A percentile compares a stretch with the other conserved stretches of the same genome.
phyloP scores from a whole-genome alignment of 306 rosid species.

The Prinsepia uniflora region DNA sequence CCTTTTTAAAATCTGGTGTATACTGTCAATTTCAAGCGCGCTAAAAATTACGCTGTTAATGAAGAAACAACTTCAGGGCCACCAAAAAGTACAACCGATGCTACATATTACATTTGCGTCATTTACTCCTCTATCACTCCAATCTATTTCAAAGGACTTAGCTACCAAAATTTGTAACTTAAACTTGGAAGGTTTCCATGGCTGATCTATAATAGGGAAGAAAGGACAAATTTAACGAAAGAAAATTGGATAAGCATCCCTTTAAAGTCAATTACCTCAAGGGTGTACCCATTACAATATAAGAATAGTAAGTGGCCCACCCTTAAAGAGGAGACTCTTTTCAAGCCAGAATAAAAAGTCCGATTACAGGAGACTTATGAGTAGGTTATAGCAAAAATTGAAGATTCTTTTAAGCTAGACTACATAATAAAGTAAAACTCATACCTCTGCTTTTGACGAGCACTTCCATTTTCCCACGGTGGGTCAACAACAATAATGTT shows the following conservation, averaged over 20 bases:
- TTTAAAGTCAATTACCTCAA: background rate
- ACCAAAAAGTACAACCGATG: background rate
- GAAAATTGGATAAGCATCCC: background rate
- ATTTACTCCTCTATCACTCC: background rate
- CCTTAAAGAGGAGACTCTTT: background rate
- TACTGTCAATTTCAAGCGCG: background rate
- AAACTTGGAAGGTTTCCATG: too few species aligned
- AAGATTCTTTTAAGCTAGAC: background rate
- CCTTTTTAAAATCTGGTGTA: background rate
- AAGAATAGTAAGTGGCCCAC: background rate
- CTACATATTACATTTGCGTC: background rate
- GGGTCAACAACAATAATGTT: constrained; percentile 82
- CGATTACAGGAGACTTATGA: background rate
- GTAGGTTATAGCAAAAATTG: background rate
- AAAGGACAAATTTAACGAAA: background rate
- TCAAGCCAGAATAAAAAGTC: background rate
- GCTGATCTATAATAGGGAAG: background rate
- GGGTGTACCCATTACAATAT: background rate
- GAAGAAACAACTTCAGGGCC: background rate
- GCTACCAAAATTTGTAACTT: background rate
- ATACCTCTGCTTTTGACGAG: constrained; percentile 70
- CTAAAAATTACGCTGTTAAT: background rate
- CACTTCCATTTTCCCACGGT: constrained; percentile 98
- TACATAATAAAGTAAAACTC: background rate
- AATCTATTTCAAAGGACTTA: background rate